Base-by-base conservation (phyloP, 345 rosid genomes). In the Nephelium lappaceum region DNA sequence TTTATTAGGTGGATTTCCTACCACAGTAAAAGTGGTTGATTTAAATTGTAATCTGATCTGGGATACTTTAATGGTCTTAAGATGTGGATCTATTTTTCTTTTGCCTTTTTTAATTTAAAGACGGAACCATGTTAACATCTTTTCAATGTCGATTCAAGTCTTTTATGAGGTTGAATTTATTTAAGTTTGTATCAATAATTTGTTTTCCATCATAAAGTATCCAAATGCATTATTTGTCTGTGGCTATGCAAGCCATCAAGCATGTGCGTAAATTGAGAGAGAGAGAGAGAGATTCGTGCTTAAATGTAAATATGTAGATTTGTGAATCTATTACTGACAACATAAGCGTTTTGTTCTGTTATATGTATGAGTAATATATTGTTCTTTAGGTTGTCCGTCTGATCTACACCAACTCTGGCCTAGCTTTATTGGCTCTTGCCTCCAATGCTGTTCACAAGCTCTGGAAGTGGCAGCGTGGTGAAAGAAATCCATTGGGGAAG, bases 381-480 rank as follows among this genome's bases (percentile, higher is more conserved):
- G 24, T 45, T 63, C 47, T 78, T 85, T 68, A 91, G 95, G 89
- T 89, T 60, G 85, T 79, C 55, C 82, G 91, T 64, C 80, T 91
- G 75, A 80, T 88, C 66, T 91, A 86, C 72, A 86, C 95, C 5
- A 89, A 89, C 75, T 86, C 91, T 65, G 95, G 95, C 49, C 77
- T 87, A 57, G 89, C 89, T 49, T 27, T 89, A 61, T 83, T 89
- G 82, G 93, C 90, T 31, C 87, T 90, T 68, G 87, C 86, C 24
- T 80, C 87, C 58, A 88, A 85, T 71, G 93, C 89, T 18, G 90
- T 88, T 73, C 95, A 91, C 81, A 91, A 89, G 80, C 88, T 89
- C 12, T 91, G 95, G 95, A 91, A 91, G 75, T 91, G 93, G 95
- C 89, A 81, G 81, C 87, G 91, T 39, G 84, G 68, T 74, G 94